phyloP scores from a whole-genome alignment of 75 land plant genomes.

The Selaginella moellendorffii region DNA sequence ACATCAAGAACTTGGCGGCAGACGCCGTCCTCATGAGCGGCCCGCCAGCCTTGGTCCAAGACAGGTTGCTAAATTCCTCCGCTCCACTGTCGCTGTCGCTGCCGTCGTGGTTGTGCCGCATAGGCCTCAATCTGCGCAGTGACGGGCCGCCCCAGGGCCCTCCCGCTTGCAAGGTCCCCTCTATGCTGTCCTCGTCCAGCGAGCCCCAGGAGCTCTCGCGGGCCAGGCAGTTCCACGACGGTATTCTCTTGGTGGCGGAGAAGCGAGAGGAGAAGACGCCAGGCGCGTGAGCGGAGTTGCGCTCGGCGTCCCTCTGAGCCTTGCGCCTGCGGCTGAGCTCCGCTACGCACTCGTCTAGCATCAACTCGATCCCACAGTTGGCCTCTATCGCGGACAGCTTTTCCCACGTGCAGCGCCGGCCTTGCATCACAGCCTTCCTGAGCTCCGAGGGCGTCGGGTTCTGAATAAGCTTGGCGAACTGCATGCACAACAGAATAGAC shows the following conservation, averaged over 20 bases:
- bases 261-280: conserved; percentile 26
- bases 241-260: conserved; percentile 65
- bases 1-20: conserved; percentile 53
- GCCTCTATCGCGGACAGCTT: conserved; percentile 92
- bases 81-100: conserved; percentile 77
- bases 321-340: conserved; percentile 80
- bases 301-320: conserved; percentile 47
- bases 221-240: conserved; percentile 95
- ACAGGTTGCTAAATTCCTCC: conserved; percentile 48
- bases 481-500: not conserved
- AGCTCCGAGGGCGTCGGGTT: conserved; percentile 62
- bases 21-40: conserved; percentile 98
- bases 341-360: conserved; percentile 84
- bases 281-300: conserved; percentile 46
- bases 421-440: conserved; percentile 91
- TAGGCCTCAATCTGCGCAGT: conserved; percentile 21
- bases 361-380: conserved; percentile 91
- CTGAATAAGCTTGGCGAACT: conserved; percentile 71
- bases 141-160: conserved; percentile 32
- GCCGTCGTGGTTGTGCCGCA: conserved; percentile 48
- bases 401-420: conserved; percentile 88
- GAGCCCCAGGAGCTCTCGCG: conserved; percentile 91
- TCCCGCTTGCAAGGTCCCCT: conserved; percentile 28
- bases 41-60: conserved; percentile 95
- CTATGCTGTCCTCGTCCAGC: conserved; percentile 56